phyloP scores from a whole-genome alignment of 768 basidiomycete species.

The Boletus edulis region DNA sequence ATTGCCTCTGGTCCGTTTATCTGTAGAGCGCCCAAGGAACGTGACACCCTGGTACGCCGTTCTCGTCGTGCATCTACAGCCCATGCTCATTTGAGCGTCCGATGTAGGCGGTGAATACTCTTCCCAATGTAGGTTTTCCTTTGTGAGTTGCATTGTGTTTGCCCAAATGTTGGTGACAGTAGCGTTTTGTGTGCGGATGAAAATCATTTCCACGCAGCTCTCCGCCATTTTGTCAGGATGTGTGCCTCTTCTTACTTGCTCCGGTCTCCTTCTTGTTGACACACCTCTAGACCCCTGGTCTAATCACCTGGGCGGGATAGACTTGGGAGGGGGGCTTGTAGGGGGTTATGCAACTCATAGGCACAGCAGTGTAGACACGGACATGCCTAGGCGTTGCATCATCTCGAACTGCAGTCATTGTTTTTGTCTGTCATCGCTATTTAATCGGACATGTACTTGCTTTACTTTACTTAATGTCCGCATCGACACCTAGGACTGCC shows the following conservation, averaged over 20 bases:
- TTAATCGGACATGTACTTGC: neutral
- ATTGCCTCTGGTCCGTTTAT: conserved; percentile 17
- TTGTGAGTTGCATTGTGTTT: neutral
- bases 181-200: neutral
- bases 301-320: neutral
- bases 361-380: neutral
- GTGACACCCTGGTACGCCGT: conserved; percentile 7
- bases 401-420: neutral
- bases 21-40: conserved; percentile 11
- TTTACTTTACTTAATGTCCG: neutral
- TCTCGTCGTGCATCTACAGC: neutral
- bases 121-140: conserved; percentile 7
- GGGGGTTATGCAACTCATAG: neutral
- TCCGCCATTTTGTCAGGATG: neutral
- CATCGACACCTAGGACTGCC: too few species aligned
- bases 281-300: neutral
- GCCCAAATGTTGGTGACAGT: neutral
- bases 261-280: neutral
- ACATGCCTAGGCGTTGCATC: neutral
- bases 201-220: neutral
- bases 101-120: conserved; percentile 1
- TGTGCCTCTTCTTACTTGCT: neutral
- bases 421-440: neutral
- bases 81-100: neutral
- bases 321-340: neutral